Evolutionary conservation across 805 yeast species (phyloP).

Genomic region (Saccharomycopsis sp.): DNA sequence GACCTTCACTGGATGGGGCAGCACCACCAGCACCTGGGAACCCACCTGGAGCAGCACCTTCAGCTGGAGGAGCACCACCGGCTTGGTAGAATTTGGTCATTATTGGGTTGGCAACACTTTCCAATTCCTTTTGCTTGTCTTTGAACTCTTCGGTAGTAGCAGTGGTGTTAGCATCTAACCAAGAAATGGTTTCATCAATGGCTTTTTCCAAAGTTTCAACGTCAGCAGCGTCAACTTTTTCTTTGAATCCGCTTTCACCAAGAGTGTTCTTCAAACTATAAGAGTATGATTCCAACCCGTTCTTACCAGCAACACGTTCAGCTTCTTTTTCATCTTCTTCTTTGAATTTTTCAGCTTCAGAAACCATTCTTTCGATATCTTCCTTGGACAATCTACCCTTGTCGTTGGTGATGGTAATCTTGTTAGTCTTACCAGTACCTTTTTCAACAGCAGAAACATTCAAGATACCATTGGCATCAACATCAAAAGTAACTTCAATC

Average conservation of each 20-base stretch:
- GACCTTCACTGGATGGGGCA: constrained; percentile 43
- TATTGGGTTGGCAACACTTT: constrained; percentile 92
- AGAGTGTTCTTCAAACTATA: constrained; percentile 85
- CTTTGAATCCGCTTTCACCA: constrained; percentile 65
- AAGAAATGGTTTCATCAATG: constrained; percentile 75
- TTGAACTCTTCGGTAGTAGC: constrained; percentile 88
- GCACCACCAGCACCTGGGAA: constrained; percentile 46
- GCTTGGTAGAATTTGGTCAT: constrained; percentile 96
- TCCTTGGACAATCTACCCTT: constrained; percentile 98
- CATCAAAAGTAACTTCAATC: constrained; percentile 93
- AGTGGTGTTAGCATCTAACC: constrained; percentile 92
- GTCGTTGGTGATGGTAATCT: constrained; percentile 97
- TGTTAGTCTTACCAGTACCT: constrained; percentile 96
- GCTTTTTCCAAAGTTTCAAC: constrained; percentile 65
- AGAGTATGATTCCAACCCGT: constrained; percentile 90
- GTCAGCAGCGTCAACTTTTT: constrained; percentile 68
- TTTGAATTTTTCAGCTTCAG: constrained; percentile 96
- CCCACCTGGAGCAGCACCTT: constrained; percentile 54
- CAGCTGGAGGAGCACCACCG: constrained; percentile 58
- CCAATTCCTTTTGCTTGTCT: constrained; percentile 93
- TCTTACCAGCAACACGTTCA: constrained; percentile 86
- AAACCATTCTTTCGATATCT: constrained; percentile 95
- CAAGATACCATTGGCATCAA: constrained; percentile 96
- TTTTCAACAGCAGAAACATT: constrained; percentile 95
- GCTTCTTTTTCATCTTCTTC: constrained; percentile 96